Percentiles rank a stretch among this genome's conserved stretches.
Evolutionary conservation across 257 asterid genomes (phyloP).

Genomic region (Avicennia marina): DNA sequence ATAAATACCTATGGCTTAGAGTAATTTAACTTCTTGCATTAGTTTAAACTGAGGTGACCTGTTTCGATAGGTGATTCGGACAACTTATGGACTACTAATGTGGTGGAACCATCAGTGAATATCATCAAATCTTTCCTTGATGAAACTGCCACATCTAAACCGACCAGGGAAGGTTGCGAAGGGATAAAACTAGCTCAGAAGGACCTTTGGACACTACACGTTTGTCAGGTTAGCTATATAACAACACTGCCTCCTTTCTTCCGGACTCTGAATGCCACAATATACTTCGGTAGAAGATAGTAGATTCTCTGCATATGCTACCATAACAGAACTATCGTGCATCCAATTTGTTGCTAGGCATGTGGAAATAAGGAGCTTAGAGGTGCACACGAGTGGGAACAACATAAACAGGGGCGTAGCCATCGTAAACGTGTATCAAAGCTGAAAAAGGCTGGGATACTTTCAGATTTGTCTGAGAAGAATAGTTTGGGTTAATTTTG

Average conservation of each 20-base stretch:
- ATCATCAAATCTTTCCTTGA: slow-evolving; percentile 56
- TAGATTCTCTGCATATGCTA: neutral
- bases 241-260: too few relatives aligned
- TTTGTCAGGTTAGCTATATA: slow-evolving; percentile 55
- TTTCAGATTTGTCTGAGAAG: slow-evolving; percentile 2
- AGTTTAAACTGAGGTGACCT: slow-evolving; percentile 2
- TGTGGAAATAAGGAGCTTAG: slow-evolving; percentile 81
- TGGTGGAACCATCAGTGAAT: slow-evolving; percentile 51
- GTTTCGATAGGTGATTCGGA: slow-evolving; percentile 37
- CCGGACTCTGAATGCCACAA: neutral
- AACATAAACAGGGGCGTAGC: slow-evolving; percentile 67
- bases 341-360: slow-evolving; percentile 37
- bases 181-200: slow-evolving; percentile 32
- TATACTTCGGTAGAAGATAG: neutral
- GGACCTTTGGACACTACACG: slow-evolving; percentile 73
- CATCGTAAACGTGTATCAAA: slow-evolving; percentile 73
- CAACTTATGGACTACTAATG: slow-evolving; percentile 55
- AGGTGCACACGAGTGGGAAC: slow-evolving; percentile 90
- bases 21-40: neutral
- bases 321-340: neutral
- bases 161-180: slow-evolving; percentile 13
- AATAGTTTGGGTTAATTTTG: neutral
- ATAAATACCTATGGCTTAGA: neutral
- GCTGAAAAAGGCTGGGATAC: slow-evolving; percentile 38
- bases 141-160: slow-evolving; percentile 17